Conservation (phyloP, 805 yeast species). For the Zygoascus flipseniorum region DNA sequence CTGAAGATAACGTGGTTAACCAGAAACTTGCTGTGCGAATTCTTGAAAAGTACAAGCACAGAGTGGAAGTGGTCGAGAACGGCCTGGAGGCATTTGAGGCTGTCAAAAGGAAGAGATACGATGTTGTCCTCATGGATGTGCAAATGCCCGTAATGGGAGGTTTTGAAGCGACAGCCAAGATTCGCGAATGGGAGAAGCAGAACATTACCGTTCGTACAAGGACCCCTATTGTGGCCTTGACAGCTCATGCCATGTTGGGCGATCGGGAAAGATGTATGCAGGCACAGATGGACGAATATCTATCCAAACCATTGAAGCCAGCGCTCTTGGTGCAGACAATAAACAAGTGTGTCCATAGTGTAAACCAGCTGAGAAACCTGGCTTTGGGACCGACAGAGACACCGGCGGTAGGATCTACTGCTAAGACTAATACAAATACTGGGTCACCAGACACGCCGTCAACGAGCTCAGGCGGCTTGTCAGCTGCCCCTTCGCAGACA, state of each 20-base stretch:
- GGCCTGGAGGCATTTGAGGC: slow-evolving; percentile 79
- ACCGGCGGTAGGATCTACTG: background rate
- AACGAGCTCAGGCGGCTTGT: background rate
- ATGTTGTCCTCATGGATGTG: slow-evolving; percentile 84
- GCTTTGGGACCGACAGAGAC: slow-evolving; percentile 28
- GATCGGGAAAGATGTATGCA: slow-evolving; percentile 80
- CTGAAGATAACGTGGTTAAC: slow-evolving; percentile 82
- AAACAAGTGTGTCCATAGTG: slow-evolving; percentile 63
- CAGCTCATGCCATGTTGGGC: slow-evolving; percentile 93
- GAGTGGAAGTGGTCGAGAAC: slow-evolving; percentile 77
- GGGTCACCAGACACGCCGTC: background rate
- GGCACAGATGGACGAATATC: slow-evolving; percentile 88
- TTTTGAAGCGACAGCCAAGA: slow-evolving; percentile 80
- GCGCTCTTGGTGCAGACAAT: slow-evolving; percentile 76
- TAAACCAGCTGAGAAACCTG: slow-evolving; percentile 29
- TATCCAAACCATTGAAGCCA: slow-evolving; percentile 82
- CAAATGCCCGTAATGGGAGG: slow-evolving; percentile 97
- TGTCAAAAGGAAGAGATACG: slow-evolving; percentile 56
- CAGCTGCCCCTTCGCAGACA: background rate
- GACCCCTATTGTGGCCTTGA: slow-evolving; percentile 81
- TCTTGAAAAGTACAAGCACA: slow-evolving; percentile 77
- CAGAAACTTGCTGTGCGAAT: slow-evolving; percentile 82
- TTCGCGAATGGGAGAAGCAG: slow-evolving; percentile 81
- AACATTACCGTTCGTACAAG: slow-evolving; percentile 64
- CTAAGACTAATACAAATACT: slow-evolving; percentile 1